Evolutionary conservation across 805 yeast genomes (phyloP), one percentile per base, ranked within the genome.

Genomic region (Kuraishia molischiana): DNA sequence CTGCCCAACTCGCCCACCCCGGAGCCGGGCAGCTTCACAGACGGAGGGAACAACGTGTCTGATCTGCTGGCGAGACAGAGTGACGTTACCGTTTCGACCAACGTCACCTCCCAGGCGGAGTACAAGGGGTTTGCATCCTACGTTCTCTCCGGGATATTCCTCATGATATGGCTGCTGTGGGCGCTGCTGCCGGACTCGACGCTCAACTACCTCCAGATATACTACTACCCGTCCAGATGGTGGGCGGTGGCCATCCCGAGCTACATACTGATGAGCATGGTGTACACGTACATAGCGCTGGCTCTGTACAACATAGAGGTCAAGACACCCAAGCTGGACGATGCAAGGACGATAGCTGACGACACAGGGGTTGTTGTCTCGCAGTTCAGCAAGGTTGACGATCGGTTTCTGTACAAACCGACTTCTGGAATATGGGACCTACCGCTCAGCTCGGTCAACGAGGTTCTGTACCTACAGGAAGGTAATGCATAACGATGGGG

Each of bases 361-460:
- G 72, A 70, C n/a, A 70, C 74, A 39, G 77, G 60, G 0, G 50
- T 59, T 3, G 41, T 59, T 3, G 45, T 55, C 9, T 50, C 59
- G 1, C 52, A 49, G 29, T 9, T 28, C 31, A 26, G 15, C 15
- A 11, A n/a, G 15, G 14, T 47, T 19, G 46, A 49, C 22, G 52
- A 50, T n/a, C 37, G 50, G 13, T 80, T 64, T 51, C 61, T 79
- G 5, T 70, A 67, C 62, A 52, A 56, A 13, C 74, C 84, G 15
- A 79, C 92, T 0, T 83, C 85, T 51, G 96, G 95, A 0, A 90
- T 90, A 4, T 74, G 86, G 72, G 97, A 89, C 55, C 52, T 89
- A 37, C 90, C 95, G 0, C 64, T 87, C 1, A 69, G 74, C 11
- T 69, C 76, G 34, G 90, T 81, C 1, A 80, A 83, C 49, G 68